phyloP scores from a whole-genome alignment of 2,329 filamentous ascomycete genomes.

The Myriosclerotinia curreyana region DNA sequence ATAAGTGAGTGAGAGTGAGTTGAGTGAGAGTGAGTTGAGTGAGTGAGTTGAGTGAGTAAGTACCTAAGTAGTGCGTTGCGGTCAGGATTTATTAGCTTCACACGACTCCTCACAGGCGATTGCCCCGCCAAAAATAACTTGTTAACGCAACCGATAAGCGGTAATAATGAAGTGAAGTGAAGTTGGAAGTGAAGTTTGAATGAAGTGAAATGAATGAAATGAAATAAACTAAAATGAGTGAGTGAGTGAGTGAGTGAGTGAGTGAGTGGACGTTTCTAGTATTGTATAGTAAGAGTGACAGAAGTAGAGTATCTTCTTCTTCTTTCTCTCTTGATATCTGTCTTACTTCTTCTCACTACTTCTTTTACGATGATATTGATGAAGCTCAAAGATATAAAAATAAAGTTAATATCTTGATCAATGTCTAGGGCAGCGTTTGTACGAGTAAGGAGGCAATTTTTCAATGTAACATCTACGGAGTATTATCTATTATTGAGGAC shows the following conservation, averaged over 20 bases:
- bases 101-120: constrained; percentile 18
- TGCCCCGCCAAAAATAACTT: constrained; percentile 24
- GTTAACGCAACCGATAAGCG: neutral
- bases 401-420: no score
- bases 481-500: no score
- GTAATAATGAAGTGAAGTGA: no score
- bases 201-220: neutral
- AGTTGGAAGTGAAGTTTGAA: no score
- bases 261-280: neutral
- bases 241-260: neutral
- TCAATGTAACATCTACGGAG: neutral
- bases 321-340: neutral
- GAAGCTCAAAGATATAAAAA: neutral
- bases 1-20: no score
- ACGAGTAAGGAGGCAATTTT: neutral
- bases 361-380: no score
- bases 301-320: neutral
- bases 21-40: no score
- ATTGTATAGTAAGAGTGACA: neutral
- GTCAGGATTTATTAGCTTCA: constrained; percentile 17
- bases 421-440: neutral
- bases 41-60: no score
- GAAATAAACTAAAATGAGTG: neutral
- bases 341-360: neutral
- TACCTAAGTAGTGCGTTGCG: no score